A percentile compares a stretch with the other conserved stretches of the same genome.
Conservation (phyloP, 2,329 filamentous ascomycete genomes). For the Coniochaeta sp. region DNA sequence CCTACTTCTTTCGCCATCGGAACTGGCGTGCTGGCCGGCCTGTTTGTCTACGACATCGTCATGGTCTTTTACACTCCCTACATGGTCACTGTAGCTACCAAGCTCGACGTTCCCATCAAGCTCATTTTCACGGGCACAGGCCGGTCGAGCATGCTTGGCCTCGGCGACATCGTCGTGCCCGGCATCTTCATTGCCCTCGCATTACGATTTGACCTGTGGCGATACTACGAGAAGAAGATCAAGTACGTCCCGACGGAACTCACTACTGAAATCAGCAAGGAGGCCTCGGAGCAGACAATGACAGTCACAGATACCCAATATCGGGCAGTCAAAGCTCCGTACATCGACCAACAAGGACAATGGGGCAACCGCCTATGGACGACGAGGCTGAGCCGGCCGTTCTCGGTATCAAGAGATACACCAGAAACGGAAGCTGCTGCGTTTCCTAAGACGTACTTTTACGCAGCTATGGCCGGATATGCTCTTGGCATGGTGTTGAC, state of each 20-base stretch:
- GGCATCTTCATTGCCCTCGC: conserved; percentile 86
- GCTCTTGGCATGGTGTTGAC: conserved; percentile 69
- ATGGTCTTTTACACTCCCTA: conserved; percentile 85
- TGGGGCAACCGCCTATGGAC: conserved; percentile 88
- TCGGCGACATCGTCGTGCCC: conserved; percentile 90
- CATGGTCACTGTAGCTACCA: conserved; percentile 83
- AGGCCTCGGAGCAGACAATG: conserved; percentile 22
- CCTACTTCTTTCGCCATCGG: conserved; percentile 83
- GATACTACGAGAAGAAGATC: conserved; percentile 67
- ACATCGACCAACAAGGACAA: conserved; percentile 54
- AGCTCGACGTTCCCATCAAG: conserved; percentile 88
- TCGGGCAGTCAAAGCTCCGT: conserved; percentile 42
- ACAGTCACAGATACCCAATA: conserved; percentile 30
- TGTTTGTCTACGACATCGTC: conserved; percentile 94
- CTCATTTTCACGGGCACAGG: conserved; percentile 62
- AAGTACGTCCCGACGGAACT: conserved; percentile 33
- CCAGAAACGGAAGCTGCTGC: conserved; percentile 30
- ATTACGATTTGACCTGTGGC: conserved; percentile 83
- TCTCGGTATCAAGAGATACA: conserved; percentile 19
- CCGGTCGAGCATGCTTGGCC: conserved; percentile 70
- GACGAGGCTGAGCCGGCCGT: conserved; percentile 18
- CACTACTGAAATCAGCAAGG: conserved; percentile 20
- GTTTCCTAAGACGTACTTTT: conserved; percentile 84
- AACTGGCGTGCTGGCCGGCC: conserved; percentile 63
- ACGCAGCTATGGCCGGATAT: conserved; percentile 70